Evolutionary conservation across 116 monocot species (phyloP).

Genomic region (Phalaenopsis hybrid): DNA sequence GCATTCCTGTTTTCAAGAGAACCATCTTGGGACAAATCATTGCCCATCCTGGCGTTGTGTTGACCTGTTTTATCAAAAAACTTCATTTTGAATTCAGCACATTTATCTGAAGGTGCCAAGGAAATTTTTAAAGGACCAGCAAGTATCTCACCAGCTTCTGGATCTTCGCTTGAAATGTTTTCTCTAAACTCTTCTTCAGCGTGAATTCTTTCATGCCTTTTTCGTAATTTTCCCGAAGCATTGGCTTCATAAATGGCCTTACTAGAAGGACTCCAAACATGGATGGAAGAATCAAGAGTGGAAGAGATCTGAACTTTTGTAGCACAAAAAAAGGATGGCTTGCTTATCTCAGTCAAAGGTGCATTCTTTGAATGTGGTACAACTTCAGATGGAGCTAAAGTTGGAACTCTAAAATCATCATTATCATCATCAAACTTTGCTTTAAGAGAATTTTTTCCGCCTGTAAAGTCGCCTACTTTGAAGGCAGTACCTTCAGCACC

Average conservation of each 20-base stretch:
- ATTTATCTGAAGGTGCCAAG: background rate
- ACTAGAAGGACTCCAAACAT: conserved; percentile 10
- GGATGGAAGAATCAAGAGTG: conserved; percentile 12
- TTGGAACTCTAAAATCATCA: conserved; percentile 73
- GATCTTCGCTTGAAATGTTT: conserved; percentile 1
- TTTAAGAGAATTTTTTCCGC: conserved; percentile 10
- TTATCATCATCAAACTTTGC: conserved; percentile 40
- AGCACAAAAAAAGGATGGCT: conserved; percentile 4
- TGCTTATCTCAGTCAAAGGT: background rate
- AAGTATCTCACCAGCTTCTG: background rate
- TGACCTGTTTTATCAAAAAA: background rate
- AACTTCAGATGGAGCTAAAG: conserved; percentile 28
- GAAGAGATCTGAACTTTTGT: conserved; percentile 12
- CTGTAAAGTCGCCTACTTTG: conserved; percentile 4
- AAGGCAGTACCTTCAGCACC: conserved; percentile 28
- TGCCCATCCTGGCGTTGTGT: background rate
- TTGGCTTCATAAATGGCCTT: conserved; percentile 14
- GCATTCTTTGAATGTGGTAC: conserved; percentile 10
- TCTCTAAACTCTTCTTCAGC: conserved; percentile 11
- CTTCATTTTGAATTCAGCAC: background rate
- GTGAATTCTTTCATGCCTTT: conserved; percentile 15
- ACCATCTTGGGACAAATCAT: conserved; percentile 3
- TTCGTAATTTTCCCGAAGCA: conserved; percentile 11
- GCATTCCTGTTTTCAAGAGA: conserved; percentile 5
- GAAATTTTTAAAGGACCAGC: background rate